phyloP scores from a whole-genome alignment of 306 rosid genomes.

The Rubus parviflorus region DNA sequence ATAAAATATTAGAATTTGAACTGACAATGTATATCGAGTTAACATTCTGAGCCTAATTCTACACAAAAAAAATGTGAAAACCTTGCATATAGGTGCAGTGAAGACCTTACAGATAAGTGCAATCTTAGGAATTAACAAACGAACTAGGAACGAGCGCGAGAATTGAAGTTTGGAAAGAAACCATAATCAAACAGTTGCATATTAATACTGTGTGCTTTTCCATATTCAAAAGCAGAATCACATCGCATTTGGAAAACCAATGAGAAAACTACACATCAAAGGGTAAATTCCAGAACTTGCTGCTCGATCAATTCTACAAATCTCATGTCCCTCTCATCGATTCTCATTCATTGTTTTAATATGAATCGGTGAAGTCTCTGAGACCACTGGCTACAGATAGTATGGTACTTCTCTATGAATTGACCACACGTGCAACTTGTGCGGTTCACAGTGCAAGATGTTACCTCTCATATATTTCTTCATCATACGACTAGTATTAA shows the following conservation, averaged over 20 bases:
- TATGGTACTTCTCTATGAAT: constrained; percentile 21
- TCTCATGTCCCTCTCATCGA: not conserved
- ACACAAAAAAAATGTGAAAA: no score
- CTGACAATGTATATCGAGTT: not conserved
- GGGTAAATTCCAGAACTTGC: not conserved
- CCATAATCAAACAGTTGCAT: not conserved
- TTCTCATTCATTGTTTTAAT: constrained; percentile 7
- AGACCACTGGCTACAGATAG: not conserved
- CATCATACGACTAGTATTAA: not conserved
- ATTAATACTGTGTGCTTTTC: constrained; percentile 4
- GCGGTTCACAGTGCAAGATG: constrained; percentile 26
- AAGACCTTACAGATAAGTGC: no score
- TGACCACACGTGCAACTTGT: constrained; percentile 44
- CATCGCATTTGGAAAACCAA: not conserved
- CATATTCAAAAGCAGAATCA: constrained; percentile 22
- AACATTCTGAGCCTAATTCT: no score
- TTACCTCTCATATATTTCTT: constrained; percentile 22
- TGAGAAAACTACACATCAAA: constrained; percentile 18
- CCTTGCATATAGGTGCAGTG: no score
- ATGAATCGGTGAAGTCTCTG: constrained; percentile 12
- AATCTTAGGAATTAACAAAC: not conserved
- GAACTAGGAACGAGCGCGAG: not conserved
- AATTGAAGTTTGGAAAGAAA: no score
- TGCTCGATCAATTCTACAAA: not conserved
- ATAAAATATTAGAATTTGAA: not conserved